Evolutionary conservation across 1,139 yeast species (phyloP).

Genomic region (Nematodospora anomalae): DNA sequence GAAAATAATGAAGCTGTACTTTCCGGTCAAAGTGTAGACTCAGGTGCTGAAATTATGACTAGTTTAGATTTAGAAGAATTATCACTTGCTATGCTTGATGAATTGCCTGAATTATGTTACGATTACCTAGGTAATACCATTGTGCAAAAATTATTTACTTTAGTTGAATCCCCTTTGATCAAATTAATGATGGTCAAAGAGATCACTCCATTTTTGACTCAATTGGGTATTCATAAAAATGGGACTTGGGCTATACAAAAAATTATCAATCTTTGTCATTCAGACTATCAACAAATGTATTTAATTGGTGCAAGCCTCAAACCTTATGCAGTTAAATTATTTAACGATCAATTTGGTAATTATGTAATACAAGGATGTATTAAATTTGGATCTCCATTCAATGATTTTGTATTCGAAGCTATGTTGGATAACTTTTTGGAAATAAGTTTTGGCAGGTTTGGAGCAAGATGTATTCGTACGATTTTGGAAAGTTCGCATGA

Average conservation of each 20-base stretch:
- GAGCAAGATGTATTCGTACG: conserved; percentile 93
- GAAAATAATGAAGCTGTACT: conserved; percentile 40
- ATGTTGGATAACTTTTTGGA: conserved; percentile 77
- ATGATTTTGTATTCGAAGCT: conserved; percentile 85
- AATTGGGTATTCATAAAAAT: conserved; percentile 92
- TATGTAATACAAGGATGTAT: conserved; percentile 94
- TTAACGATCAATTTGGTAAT: conserved; percentile 95
- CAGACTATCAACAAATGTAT: conserved; percentile 64
- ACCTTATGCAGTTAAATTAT: conserved; percentile 81
- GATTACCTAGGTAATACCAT: conserved; percentile 96
- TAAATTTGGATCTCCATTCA: conserved; percentile 84
- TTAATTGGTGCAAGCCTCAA: conserved; percentile 69
- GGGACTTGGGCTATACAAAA: conserved; percentile 99
- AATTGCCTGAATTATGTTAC: conserved; percentile 85
- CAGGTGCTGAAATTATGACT: conserved; percentile 20
- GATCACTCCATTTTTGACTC: conserved; percentile 79
- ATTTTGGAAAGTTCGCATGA: conserved; percentile 69
- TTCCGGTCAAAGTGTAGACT: conserved; percentile 3
- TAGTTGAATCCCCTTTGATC: conserved; percentile 62
- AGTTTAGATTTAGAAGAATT: conserved; percentile 74
- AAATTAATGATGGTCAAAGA: conserved; percentile 81
- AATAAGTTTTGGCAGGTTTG: conserved; percentile 87
- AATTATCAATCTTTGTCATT: conserved; percentile 72
- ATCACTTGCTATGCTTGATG: conserved; percentile 82
- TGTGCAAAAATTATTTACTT: conserved; percentile 84